These are phyloP conservation scores for Monilinia aucupariae DNA, from an alignment of 2,329 filamentous ascomycete species.

Conservation along the genomic window DNA sequence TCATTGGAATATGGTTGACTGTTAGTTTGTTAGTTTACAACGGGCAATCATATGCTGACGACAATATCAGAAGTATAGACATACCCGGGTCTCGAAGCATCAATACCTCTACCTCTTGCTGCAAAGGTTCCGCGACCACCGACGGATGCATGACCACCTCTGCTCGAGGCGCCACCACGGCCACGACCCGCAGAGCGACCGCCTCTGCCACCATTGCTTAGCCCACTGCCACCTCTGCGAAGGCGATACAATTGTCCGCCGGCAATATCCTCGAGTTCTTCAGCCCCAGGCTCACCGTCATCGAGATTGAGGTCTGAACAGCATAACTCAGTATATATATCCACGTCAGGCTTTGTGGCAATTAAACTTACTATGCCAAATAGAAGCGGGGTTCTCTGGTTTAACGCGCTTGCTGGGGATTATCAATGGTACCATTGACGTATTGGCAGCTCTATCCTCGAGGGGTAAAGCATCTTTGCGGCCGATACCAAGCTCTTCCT, in stretches of 20 bases:
- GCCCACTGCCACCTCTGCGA: constrained; percentile 18
- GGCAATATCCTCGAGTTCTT: constrained; percentile 27
- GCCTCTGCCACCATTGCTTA: constrained; percentile 15
- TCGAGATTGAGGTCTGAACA: constrained; percentile 18
- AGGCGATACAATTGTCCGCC: constrained; percentile 31
- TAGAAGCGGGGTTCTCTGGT: constrained; percentile 12
- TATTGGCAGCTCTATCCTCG: constrained; percentile 19
- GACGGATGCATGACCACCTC: constrained; percentile 5
- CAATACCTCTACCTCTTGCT: neutral
- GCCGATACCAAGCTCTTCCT: constrained; percentile 33
- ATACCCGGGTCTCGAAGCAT: neutral
- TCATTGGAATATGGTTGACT: constrained; percentile 7
- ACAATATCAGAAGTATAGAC: neutral
- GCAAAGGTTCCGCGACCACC: neutral
- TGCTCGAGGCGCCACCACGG: constrained; percentile 7
- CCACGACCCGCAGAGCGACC: neutral
- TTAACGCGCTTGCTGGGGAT: neutral
- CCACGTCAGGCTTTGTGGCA: neutral
- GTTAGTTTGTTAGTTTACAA: neutral
- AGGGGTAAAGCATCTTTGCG: constrained; percentile 29
- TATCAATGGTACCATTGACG: neutral
- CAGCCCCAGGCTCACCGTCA: constrained; percentile 24
- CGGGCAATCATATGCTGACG: neutral
- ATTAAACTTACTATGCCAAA: constrained; percentile 27
- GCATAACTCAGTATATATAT: constrained; percentile 14